Evolutionary conservation across 768 basidiomycete species (phyloP).

Genomic region (Postia placenta): DNA sequence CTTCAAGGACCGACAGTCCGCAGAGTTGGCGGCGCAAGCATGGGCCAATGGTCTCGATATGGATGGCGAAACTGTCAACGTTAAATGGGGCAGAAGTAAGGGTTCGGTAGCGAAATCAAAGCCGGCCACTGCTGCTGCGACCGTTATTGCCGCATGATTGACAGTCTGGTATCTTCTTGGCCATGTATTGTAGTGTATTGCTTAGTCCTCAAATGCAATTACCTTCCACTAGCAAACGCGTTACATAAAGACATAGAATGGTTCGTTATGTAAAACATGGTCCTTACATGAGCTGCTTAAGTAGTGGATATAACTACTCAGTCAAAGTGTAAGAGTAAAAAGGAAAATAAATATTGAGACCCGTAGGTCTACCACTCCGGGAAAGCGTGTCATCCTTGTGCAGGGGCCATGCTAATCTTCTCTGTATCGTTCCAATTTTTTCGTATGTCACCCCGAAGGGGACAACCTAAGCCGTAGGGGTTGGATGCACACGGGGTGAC

Average conservation of each 20-base stretch:
- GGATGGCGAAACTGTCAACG: slow-evolving; percentile 61
- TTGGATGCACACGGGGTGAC: background rate
- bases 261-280: too few relatives aligned
- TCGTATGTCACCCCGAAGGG: slow-evolving; percentile 93
- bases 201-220: too few relatives aligned
- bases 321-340: background rate
- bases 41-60: slow-evolving; percentile 91
- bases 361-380: slow-evolving; percentile 73
- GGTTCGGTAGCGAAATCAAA: slow-evolving; percentile 30
- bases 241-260: too few relatives aligned
- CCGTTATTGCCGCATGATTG: slow-evolving; percentile 1
- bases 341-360: slow-evolving; percentile 35
- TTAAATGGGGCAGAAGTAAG: slow-evolving; percentile 88
- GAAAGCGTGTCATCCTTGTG: slow-evolving; percentile 99
- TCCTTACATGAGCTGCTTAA: too few relatives aligned
- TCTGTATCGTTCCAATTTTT: slow-evolving; percentile 99
- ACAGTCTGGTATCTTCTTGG: too few relatives aligned
- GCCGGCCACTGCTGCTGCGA: slow-evolving; percentile 9
- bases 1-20: slow-evolving; percentile 75
- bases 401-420: slow-evolving; percentile 99
- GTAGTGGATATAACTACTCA: too few relatives aligned
- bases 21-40: slow-evolving; percentile 83
- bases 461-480: slow-evolving; percentile 31
- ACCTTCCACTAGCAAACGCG: too few relatives aligned
- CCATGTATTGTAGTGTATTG: background rate